A percentile compares a stretch with the other conserved stretches of the same genome.
Conservation (phyloP, 208 protist species). For the Wallacemonas collosoma region DNA sequence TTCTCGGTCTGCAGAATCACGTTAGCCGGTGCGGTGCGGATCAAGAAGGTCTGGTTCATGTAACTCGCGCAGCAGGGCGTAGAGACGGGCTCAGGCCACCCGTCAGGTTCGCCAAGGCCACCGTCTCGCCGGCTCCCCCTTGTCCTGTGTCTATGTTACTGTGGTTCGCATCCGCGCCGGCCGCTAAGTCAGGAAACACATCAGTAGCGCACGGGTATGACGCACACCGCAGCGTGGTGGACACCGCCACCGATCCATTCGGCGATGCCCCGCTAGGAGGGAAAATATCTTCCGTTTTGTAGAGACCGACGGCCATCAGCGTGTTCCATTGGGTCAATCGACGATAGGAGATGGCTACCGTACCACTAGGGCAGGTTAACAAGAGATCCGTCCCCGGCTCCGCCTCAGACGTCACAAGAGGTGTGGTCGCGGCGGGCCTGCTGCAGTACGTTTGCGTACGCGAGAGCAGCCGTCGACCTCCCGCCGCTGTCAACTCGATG, state of each 20-base stretch:
- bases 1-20: constrained; percentile 33
- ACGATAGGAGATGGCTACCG: too few relatives aligned
- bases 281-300: not conserved
- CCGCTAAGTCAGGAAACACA: not conserved
- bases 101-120: not conserved
- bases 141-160: too few relatives aligned
- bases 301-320: constrained; percentile 32
- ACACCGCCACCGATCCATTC: not conserved
- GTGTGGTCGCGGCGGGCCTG: not conserved
- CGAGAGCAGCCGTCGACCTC: not conserved
- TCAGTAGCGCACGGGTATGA: constrained; percentile 34
- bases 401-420: not conserved
- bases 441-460: not conserved
- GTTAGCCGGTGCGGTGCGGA: constrained; percentile 25
- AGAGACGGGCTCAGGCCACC: constrained; percentile 38
- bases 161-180: too few relatives aligned
- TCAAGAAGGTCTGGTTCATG: constrained; percentile 47
- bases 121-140: too few relatives aligned
- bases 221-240: constrained; percentile 18
- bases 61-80: constrained; percentile 34
- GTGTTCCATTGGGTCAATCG: constrained; percentile 34
- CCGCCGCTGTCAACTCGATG: not conserved
- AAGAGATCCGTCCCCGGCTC: not conserved
- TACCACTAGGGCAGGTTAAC: not conserved
- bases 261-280: not conserved